A percentile compares a stretch with the other conserved stretches of the same genome.
Evolutionary conservation across 768 basidiomycete genomes (phyloP).

Genomic region (Tulasnella sp.): DNA sequence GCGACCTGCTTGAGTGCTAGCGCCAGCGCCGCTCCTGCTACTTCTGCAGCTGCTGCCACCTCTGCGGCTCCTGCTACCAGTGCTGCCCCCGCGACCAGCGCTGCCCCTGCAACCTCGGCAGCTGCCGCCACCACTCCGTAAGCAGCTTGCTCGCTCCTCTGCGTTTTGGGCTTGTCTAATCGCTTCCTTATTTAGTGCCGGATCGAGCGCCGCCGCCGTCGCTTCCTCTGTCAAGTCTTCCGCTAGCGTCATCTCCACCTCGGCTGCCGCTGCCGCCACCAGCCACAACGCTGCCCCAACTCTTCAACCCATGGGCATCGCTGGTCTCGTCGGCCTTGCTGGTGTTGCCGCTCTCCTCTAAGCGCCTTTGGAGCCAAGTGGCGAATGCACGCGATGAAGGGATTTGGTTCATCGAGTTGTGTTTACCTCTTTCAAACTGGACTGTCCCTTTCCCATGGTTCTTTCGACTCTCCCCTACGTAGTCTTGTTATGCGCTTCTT

Average conservation of each 20-base stretch:
- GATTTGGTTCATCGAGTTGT: neutral
- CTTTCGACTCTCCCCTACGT: neutral
- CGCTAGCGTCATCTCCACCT: neutral
- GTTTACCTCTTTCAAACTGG: neutral
- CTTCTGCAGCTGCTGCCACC: neutral
- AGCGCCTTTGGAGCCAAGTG: neutral
- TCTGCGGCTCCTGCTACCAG: constrained; percentile 4
- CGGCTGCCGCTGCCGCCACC: neutral
- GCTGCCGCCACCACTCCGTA: neutral
- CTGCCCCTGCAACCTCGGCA: neutral
- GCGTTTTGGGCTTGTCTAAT: no score
- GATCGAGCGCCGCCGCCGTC: neutral
- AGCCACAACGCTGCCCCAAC: neutral
- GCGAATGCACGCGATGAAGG: neutral
- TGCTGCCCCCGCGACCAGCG: neutral
- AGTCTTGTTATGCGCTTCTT: neutral
- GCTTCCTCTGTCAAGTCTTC: neutral
- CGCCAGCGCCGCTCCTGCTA: neutral
- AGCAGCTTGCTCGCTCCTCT: neutral
- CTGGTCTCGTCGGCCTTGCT: constrained; percentile 5
- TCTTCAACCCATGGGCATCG: constrained; percentile 2
- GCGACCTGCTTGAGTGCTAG: constrained; percentile 6
- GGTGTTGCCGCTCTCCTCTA: constrained; percentile 15
- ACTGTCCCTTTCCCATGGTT: neutral
- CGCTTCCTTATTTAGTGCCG: neutral